Percentiles rank a stretch among this genome's conserved stretches.
These are phyloP conservation scores for Barnettozyma siamensis DNA, from an alignment of 805 yeast genomes.

Conservation along the genomic window DNA sequence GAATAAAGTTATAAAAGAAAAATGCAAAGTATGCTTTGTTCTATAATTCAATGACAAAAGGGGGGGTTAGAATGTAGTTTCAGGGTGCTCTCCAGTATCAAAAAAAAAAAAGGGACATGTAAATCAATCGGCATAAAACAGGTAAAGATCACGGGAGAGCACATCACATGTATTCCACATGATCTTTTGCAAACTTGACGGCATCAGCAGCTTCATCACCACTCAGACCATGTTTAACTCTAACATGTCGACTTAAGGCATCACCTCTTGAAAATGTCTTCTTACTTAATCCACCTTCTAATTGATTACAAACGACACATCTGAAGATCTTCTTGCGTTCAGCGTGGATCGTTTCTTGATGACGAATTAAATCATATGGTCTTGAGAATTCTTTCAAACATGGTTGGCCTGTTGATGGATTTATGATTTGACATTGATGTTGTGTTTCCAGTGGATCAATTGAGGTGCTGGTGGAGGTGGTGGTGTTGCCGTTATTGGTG, in stretches of 20 bases:
- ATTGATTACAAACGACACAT: constrained; percentile 71
- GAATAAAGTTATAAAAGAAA: no score
- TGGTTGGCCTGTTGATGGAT: constrained; percentile 54
- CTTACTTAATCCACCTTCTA: constrained; percentile 35
- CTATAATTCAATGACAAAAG: no score
- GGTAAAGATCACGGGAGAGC: neutral
- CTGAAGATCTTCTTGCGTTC: constrained; percentile 77
- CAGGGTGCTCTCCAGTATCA: no score
- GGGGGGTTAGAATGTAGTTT: no score
- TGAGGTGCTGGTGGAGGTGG: neutral
- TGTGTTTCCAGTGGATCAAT: neutral
- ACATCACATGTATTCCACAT: constrained; percentile 49
- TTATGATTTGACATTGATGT: constrained; percentile 52
- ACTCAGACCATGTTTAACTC: constrained; percentile 77
- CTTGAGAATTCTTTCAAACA: constrained; percentile 84
- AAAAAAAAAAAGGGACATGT: neutral
- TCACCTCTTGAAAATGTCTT: constrained; percentile 92
- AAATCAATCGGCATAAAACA: no score
- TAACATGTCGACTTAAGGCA: constrained; percentile 88
- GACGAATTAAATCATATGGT: constrained; percentile 91
- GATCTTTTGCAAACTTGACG: constrained; percentile 68
- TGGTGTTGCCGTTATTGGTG: no score
- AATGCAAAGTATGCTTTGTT: no score
- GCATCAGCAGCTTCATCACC: constrained; percentile 65
- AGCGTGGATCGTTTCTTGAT: constrained; percentile 95